A percentile compares a stretch with the other conserved stretches of the same genome.
These are phyloP conservation scores for Rhodotorula kratochvilovae DNA, from an alignment of 768 basidiomycete genomes.

Conservation along the genomic window DNA sequence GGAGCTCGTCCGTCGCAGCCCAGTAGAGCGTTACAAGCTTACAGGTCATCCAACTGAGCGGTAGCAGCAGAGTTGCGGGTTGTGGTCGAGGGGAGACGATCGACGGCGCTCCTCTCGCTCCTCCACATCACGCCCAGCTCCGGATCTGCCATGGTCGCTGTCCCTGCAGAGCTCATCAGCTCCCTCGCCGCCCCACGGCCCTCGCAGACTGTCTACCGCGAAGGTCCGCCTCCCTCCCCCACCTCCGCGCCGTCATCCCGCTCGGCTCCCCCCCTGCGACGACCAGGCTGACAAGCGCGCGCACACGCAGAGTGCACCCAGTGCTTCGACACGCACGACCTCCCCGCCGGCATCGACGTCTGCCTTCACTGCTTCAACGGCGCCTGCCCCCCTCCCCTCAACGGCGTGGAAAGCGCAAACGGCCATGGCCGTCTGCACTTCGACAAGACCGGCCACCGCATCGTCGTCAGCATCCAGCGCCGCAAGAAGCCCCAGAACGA, in stretches of 20 bases:
- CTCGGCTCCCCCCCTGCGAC: neutral
- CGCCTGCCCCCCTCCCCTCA: conserved; percentile 58
- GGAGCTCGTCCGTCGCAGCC: too few relatives aligned
- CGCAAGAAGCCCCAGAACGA: conserved; percentile 57
- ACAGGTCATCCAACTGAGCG: too few relatives aligned
- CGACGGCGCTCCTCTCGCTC: neutral
- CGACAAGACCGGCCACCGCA: conserved; percentile 65
- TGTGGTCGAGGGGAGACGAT: neutral
- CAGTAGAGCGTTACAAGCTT: too few relatives aligned
- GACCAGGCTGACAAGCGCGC: neutral
- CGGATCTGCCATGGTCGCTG: neutral
- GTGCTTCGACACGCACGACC: conserved; percentile 88
- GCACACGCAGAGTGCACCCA: conserved; percentile 81
- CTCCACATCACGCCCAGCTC: neutral
- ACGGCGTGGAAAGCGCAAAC: conserved; percentile 47
- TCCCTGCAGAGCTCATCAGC: neutral
- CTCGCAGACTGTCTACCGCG: conserved; percentile 25
- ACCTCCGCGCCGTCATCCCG: neutral
- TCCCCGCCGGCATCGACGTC: conserved; percentile 71
- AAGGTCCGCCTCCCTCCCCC: conserved; percentile 14
- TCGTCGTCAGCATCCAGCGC: conserved; percentile 76
- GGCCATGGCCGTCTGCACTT: conserved; percentile 72
- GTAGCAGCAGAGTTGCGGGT: too few relatives aligned
- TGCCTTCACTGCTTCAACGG: conserved; percentile 94
- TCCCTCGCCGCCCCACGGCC: conserved; percentile 12